Base-by-base conservation (phyloP, 768 basidiomycete genomes). In the Lactarius trivialis region DNA sequence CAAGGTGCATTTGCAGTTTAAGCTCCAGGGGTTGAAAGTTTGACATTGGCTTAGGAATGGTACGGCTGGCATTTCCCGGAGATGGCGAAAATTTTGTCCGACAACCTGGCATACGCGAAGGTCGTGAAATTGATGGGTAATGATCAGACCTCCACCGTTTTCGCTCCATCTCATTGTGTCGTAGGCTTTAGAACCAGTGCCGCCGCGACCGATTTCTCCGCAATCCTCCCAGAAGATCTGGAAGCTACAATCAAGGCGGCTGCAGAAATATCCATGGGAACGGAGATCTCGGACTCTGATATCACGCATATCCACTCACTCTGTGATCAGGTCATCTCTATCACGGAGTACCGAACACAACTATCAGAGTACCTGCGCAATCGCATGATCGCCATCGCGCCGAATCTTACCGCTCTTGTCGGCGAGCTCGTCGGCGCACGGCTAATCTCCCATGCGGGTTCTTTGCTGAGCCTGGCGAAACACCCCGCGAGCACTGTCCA, bases 61-160 rank as follows among this genome's bases (percentile, higher is more conserved):
- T 99, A 99, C 70, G 97, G 97, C 39, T 99, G 97, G 97, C 97
- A 99, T 78, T 99, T 99, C 82, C 97, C 97, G 5, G 97, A 99
- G 76, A 91, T 99, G 89, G 90, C 88, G 62, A 98, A 98, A 79
- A 98, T 99, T 73, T 90, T 99, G 67, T 85, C 87, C 63, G 97
- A 99, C 79, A 99, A 97, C 76, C 77, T 95, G 62, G 95, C 96
- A 21, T 98, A 98, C 73, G 95, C 97, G 63, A 97, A 93, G 77
- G 88, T 89, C 61, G 85, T 99, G 69, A 89, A 88, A 60, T 75
- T 81, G 36, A 96, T 99, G 95, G 97, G 91, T 85, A 72, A 63
- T 81, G 72, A 8, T 28, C 19, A 17, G 43, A 15, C 19, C 19
- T 45, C 30, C 8, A 39, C 48, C 58, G 30, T 24, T 48, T 24